Evolutionary conservation across 1,284 basidiomycete genomes (phyloP).

Genomic region (Dichomitus squalens): DNA sequence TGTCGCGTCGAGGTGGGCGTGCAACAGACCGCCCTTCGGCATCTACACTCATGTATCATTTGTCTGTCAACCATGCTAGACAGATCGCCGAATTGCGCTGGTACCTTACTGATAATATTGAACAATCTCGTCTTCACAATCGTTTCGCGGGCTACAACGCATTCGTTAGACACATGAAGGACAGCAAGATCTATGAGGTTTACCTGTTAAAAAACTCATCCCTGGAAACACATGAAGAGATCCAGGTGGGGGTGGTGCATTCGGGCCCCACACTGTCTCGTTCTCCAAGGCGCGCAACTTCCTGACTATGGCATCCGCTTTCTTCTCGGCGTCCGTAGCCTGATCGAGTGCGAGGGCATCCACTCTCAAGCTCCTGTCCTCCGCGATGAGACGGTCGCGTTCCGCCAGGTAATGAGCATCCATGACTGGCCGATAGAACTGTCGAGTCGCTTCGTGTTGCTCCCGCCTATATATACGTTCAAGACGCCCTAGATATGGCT

Average conservation of each 20-base stretch:
- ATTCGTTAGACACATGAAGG: too few species aligned
- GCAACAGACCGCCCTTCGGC: constrained; percentile 76
- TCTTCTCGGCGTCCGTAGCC: constrained; percentile 1
- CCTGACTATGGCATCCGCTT: constrained; percentile 3
- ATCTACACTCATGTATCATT: too few species aligned
- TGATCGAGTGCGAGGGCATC: constrained; percentile 1
- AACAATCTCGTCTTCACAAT: constrained; percentile 64
- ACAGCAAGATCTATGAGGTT: not conserved
- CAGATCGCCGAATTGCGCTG: too few species aligned
- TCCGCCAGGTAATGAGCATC: constrained; percentile 4
- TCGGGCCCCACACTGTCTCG: constrained; percentile 5
- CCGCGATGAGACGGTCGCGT: constrained; percentile 8
- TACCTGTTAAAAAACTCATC: constrained; percentile 14
- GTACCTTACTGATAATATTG: constrained; percentile 59
- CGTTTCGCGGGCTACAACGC: constrained; percentile 54
- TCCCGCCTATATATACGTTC: not conserved
- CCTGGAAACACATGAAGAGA: constrained; percentile 11
- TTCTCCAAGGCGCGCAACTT: constrained; percentile 1
- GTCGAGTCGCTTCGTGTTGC: not conserved
- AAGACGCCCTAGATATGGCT: not conserved
- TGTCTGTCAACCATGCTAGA: too few species aligned
- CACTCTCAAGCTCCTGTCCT: constrained; percentile 8
- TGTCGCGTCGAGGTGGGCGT: constrained; percentile 71
- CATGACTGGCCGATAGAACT: not conserved
- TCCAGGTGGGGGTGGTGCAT: constrained; percentile 1